Base-by-base conservation (phyloP, 164 flowering plant species). In the Stephania japonica region DNA sequence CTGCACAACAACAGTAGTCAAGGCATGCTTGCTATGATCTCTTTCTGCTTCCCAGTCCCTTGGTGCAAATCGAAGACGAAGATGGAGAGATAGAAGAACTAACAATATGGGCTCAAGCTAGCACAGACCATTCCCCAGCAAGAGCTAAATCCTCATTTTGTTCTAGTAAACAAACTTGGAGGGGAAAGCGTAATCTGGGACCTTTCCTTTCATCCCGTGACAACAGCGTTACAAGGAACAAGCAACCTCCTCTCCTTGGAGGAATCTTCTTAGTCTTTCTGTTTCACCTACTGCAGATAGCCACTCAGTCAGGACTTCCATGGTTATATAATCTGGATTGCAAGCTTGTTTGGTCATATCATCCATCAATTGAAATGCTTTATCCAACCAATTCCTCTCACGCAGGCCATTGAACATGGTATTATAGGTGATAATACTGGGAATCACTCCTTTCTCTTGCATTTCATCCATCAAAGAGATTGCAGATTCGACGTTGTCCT, bases 241-340 rank as follows among this genome's bases (percentile, higher is more conserved):
- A 85, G 75, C 38, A 73, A 77, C 87, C 72, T 70, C 59, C 23
- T 69, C 78, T 9, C 88, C 90, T 66, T 81, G 61, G 10, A 89
- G 79, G 72, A 92, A 93, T 0, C 47, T 78, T 75, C 72, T 83
- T 76, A 92, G 76, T 70, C 77, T 87, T 10, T 74, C 83, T 1
- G 73, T 78, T 82, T 95, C 82, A 67, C 91, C 97, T 42, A 78
- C 87, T 6, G 81, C 83, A 77, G 92, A 78, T 73, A 95, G 88
- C 98, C 98, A 95, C 56, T 88, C 89, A 0, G 87, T 85, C 9
- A 93, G 91, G 70, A 89, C 80, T 77, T 87, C 93, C 88, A 91
- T 81, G 41, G 97, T 91, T 64, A 86, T 72, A 76, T 86, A 86
- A 78, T 95, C 90, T 56, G 99, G 98, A 56, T 80, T 73, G 76